Percentiles rank a stretch among this genome's conserved stretches.
Evolutionary conservation across 441 rosid species (phyloP).

Genomic region (Macaranga tanarius): DNA sequence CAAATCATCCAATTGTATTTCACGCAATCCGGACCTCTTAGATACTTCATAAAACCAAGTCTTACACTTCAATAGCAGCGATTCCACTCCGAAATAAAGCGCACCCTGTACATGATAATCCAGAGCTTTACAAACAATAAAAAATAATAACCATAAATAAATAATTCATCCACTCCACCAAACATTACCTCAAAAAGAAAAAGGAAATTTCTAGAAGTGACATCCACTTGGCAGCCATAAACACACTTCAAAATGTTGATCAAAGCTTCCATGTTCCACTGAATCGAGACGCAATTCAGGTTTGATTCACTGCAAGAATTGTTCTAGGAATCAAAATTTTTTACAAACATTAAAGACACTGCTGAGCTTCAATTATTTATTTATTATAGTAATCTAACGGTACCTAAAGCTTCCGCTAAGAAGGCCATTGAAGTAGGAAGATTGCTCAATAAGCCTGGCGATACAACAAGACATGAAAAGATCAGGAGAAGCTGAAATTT

Average conservation of each 20-base stretch:
- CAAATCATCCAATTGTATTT: constrained; percentile 52
- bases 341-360: not conserved
- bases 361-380: not conserved
- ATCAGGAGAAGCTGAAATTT: no score
- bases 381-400: no score
- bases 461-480: not conserved
- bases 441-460: constrained; percentile 55
- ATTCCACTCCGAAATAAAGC: constrained; percentile 75
- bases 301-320: constrained; percentile 57
- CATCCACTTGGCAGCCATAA: constrained; percentile 43
- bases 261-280: constrained; percentile 59
- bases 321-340: not conserved
- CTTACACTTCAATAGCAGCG: constrained; percentile 55
- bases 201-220: constrained; percentile 52
- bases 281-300: constrained; percentile 40
- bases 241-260: constrained; percentile 50
- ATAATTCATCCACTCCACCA: no score
- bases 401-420: constrained; percentile 74
- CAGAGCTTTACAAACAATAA: not conserved
- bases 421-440: constrained; percentile 65
- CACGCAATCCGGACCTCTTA: constrained; percentile 28
- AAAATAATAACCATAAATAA: constrained; percentile 9
- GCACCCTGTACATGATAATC: constrained; percentile 45
- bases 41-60: constrained; percentile 51
- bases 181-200: constrained; percentile 56